Conservation (phyloP, 257 asterid genomes). For the Solanum paucissectum region DNA sequence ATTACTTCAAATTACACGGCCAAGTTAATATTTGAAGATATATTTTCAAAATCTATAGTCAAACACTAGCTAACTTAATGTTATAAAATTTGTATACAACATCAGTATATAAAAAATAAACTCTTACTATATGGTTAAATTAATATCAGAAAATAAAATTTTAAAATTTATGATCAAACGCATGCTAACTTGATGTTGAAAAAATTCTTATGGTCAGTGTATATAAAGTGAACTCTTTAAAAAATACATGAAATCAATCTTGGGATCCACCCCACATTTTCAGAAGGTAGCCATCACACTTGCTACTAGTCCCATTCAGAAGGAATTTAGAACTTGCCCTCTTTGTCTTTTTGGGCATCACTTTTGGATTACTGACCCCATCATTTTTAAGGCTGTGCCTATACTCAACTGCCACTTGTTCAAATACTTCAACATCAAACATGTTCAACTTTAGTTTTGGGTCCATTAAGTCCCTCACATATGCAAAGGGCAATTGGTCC, state of each 20-base stretch:
- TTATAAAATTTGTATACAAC: no score
- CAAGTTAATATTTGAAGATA: no score
- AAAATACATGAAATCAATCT: constrained; percentile 17
- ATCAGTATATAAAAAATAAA: no score
- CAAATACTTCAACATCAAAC: constrained; percentile 86
- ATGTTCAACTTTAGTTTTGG: constrained; percentile 51
- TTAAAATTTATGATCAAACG: no score
- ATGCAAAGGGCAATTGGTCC: constrained; percentile 79
- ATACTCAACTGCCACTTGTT: constrained; percentile 68
- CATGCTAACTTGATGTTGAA: not conserved
- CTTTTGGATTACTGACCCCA: constrained; percentile 11
- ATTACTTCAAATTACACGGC: no score
- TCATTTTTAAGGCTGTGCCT: constrained; percentile 60
- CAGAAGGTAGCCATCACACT: constrained; percentile 53
- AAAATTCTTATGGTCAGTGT: not conserved
- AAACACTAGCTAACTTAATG: no score
- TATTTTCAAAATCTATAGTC: no score
- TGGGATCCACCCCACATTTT: constrained; percentile 84
- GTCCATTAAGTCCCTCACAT: constrained; percentile 71
- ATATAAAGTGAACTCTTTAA: not conserved
- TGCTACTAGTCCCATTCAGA: constrained; percentile 29
- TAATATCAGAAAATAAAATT: no score
- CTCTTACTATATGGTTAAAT: no score
- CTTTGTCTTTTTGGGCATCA: constrained; percentile 24
- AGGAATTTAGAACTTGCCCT: constrained; percentile 27